Evolutionary conservation across 73 alveolate species (phyloP).

Genomic region (Paramecium sonneborni): DNA sequence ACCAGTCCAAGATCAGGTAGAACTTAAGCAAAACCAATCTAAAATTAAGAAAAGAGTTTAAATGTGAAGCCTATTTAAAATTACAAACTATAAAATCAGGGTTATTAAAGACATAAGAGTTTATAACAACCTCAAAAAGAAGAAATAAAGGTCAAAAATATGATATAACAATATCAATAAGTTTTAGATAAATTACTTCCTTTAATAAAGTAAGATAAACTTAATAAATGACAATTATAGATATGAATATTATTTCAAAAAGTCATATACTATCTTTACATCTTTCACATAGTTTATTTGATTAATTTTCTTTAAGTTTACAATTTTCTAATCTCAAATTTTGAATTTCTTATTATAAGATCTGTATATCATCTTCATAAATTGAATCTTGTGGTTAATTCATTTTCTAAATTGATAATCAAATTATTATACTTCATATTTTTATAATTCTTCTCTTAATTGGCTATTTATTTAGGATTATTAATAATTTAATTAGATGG

Average conservation of each 20-base stretch:
- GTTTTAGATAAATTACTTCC: background rate
- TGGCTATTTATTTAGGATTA: background rate
- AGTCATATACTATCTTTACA: background rate
- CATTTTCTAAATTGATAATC: background rate
- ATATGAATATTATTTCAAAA: background rate
- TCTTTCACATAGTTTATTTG: background rate
- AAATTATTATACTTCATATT: background rate
- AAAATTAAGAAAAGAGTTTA: background rate
- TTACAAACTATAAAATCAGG: background rate
- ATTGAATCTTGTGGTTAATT: background rate
- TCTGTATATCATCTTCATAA: background rate
- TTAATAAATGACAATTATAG: background rate
- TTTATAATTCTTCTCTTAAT: conserved; percentile 25
- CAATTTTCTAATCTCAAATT: background rate
- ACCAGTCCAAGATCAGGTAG: background rate
- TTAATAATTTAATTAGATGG: background rate
- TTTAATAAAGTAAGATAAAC: background rate
- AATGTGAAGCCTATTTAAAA: background rate
- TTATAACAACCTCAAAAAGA: background rate
- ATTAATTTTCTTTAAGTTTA: background rate
- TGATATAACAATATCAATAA: background rate
- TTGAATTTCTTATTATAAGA: background rate
- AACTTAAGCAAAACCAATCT: background rate
- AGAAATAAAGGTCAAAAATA: background rate
- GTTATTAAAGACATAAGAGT: background rate